Conservation (phyloP, 176 grass and related monocot genomes). For the Paspalum vaginatum region DNA sequence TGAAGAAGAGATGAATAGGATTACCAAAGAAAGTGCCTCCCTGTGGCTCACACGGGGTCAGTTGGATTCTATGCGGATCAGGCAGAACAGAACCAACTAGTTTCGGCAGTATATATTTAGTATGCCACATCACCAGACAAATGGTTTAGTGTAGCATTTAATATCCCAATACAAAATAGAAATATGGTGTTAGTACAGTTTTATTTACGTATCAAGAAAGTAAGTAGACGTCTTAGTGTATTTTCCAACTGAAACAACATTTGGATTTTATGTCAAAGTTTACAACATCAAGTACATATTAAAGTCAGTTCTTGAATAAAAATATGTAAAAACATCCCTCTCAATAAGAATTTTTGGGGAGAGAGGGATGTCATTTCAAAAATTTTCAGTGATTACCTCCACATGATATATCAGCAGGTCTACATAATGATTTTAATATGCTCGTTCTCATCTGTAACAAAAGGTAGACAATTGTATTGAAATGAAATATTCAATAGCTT, state of each 20-base stretch:
- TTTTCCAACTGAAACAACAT: not conserved
- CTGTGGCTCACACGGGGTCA: not conserved
- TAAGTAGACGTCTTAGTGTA: not conserved
- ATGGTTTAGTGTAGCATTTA: not conserved
- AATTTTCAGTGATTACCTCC: too few relatives aligned
- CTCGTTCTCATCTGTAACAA: too few relatives aligned
- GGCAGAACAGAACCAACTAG: slow-evolving; percentile 22
- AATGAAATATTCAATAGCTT: too few relatives aligned
- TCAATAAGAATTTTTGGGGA: too few relatives aligned
- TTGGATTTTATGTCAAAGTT: not conserved
- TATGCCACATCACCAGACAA: not conserved
- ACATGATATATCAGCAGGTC: too few relatives aligned
- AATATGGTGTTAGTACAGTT: not conserved
- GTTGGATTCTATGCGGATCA: slow-evolving; percentile 27
- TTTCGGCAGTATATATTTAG: not conserved
- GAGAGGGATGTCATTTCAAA: too few relatives aligned
- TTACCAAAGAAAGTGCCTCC: slow-evolving; percentile 15
- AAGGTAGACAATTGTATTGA: too few relatives aligned
- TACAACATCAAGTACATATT: not conserved
- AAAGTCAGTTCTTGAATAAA: not conserved
- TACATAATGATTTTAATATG: too few relatives aligned
- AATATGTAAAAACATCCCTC: too few relatives aligned
- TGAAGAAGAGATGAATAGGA: not conserved
- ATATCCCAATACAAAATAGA: not conserved
- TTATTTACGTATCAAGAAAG: not conserved